Base-by-base conservation (phyloP, 257 asterid genomes). In the Henckelia pumila region DNA sequence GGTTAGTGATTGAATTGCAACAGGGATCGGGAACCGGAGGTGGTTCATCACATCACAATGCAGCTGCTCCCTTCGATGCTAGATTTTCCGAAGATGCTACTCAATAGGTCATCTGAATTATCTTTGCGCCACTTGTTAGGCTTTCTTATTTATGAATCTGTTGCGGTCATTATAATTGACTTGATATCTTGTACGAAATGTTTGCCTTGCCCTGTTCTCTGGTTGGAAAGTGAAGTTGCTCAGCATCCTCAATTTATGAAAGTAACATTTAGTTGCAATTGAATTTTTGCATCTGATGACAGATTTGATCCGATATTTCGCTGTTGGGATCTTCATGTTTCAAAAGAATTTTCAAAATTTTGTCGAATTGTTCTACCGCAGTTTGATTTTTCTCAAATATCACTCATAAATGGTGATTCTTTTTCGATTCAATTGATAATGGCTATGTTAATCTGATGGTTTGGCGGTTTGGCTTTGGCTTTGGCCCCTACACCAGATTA, bases 1-100 rank as follows among this genome's bases (percentile, higher is more conserved):
- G 92, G 89, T 75, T 94, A 9, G 99, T 94, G 67, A 84, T 94
- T 76, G 99, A 88, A 59, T 79, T 94, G 76, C 97, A 88, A 40
- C 96, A 86, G 60, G 96, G 96, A 40, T 88, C 97, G 10, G 96
- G 98, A 53, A 50, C 80, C 7, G 89, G 82, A 32, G 79, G 74
- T 26, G 75, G 84, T 64, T 76, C 89, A 1, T 71, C 94, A 1
- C 92, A 83, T 25, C 68, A 85, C 59, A 84, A 76, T 57, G 67
- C 87, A 25, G 19, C 83, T 44, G 91, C 96, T 69, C 97, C 97
- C 14, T 94, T 94, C 49, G 99, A 94, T 80, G 93, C 99, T 63
- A 83, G 97, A 63, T 94, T 94, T 77, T 62, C 86, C 52, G 99
- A 94, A 73, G 97, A 94, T 74, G 71, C 85, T 71, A 81, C 91